phyloP scores from a whole-genome alignment of 1,139 yeast genomes.

The Yamadazyma membranifaciens region DNA sequence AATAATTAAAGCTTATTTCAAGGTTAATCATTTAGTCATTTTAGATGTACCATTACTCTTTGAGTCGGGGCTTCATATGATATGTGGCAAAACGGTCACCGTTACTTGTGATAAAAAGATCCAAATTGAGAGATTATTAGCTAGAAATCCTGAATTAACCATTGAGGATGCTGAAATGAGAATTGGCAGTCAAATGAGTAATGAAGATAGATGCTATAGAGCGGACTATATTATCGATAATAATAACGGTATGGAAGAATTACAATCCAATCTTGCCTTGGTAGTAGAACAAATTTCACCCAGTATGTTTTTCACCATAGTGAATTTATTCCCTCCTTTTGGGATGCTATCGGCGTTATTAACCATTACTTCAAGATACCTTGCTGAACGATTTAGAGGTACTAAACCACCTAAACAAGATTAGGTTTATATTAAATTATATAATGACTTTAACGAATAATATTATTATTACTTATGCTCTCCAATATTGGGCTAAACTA shows the following conservation, averaged over 20 bases:
- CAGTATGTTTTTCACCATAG: conserved; percentile 50
- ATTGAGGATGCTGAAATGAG: conserved; percentile 69
- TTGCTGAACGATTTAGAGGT: conserved; percentile 23
- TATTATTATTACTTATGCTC: conserved; percentile 49
- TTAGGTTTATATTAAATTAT: neutral
- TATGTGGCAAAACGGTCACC: conserved; percentile 73
- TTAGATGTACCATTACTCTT: conserved; percentile 89
- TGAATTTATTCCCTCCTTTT: conserved; percentile 60
- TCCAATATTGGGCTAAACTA: conserved; percentile 96
- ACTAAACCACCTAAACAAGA: conserved; percentile 13
- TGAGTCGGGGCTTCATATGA: conserved; percentile 67
- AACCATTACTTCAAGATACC: conserved; percentile 20
- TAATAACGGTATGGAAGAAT: conserved; percentile 47
- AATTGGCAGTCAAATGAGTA: conserved; percentile 74
- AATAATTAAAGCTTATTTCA: conserved; percentile 55
- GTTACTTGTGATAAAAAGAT: conserved; percentile 57
- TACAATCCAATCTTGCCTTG: conserved; percentile 47
- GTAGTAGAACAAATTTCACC: conserved; percentile 52
- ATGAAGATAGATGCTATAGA: conserved; percentile 50
- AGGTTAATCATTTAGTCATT: conserved; percentile 54
- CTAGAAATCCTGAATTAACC: conserved; percentile 67
- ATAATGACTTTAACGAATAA: neutral
- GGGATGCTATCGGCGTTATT: conserved; percentile 33
- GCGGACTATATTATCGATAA: conserved; percentile 75
- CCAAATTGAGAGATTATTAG: conserved; percentile 63